These are phyloP conservation scores for Trichoderma atrobrunneum DNA, from an alignment of 2,329 filamentous ascomycete species.

Conservation along the genomic window DNA sequence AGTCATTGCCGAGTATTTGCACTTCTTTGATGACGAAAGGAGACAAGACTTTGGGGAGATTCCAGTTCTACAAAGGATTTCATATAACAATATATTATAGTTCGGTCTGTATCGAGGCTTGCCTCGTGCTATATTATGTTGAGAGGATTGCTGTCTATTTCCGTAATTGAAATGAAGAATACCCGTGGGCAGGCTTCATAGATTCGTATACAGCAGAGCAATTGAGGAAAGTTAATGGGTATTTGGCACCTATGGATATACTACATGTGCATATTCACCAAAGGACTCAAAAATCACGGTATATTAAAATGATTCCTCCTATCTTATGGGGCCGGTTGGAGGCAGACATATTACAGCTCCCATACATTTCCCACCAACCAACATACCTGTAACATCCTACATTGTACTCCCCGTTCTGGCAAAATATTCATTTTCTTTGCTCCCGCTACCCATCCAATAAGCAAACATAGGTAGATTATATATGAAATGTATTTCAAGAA, in stretches of 20 bases:
- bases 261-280: no score
- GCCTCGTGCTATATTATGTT: neutral
- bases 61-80: neutral
- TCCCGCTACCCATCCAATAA: neutral
- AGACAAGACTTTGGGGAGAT: neutral
- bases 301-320: no score
- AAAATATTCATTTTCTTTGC: neutral
- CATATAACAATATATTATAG: neutral
- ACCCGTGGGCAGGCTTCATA: neutral
- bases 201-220: neutral
- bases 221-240: neutral
- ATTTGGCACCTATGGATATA: neutral
- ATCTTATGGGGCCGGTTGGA: no score
- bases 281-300: no score
- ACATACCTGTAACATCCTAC: neutral
- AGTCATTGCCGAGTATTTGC: neutral
- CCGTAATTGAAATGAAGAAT: neutral
- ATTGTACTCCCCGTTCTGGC: neutral
- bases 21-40: neutral
- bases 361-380: no score
- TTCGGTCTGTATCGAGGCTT: neutral
- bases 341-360: no score
- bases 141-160: neutral
- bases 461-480: neutral
- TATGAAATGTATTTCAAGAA: neutral